Evolutionary conservation across 148 eudicot genomes (phyloP).

Genomic region (Rhododendron mucronatum): DNA sequence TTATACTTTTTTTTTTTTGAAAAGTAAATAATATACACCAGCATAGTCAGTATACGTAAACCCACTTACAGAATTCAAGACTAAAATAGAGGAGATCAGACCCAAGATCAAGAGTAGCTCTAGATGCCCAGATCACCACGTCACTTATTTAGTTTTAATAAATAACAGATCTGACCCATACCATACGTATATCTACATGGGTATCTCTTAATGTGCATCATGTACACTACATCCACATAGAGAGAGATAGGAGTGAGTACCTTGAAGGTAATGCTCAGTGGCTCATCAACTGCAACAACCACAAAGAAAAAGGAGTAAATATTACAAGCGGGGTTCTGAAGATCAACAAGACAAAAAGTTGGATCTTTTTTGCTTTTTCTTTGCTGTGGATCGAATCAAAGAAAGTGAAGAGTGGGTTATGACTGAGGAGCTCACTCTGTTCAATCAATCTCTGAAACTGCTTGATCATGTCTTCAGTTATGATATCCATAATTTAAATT

Average conservation of each 20-base stretch:
- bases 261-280: conserved; percentile 61
- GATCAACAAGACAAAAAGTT: conserved; percentile 19
- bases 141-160: background rate
- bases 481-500: conserved; percentile 30
- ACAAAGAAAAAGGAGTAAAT: conserved; percentile 6
- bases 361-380: background rate
- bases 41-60: background rate
- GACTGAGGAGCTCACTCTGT: conserved; percentile 27
- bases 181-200: background rate
- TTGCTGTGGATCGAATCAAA: background rate
- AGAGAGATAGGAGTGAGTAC: conserved; percentile 25
- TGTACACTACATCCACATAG: background rate
- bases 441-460: conserved; percentile 62
- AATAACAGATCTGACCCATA: background rate
- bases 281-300: conserved; percentile 55
- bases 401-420: conserved; percentile 7
- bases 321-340: background rate
- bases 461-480: conserved; percentile 60
- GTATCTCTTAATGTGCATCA: background rate
- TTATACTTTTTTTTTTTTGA: too few species aligned
- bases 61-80: background rate
- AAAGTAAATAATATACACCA: background rate
- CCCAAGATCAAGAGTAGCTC: conserved; percentile 7
- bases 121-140: background rate
- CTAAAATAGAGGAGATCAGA: background rate